Conservation (phyloP, 768 basidiomycete genomes). For the Suillus brevipes region DNA sequence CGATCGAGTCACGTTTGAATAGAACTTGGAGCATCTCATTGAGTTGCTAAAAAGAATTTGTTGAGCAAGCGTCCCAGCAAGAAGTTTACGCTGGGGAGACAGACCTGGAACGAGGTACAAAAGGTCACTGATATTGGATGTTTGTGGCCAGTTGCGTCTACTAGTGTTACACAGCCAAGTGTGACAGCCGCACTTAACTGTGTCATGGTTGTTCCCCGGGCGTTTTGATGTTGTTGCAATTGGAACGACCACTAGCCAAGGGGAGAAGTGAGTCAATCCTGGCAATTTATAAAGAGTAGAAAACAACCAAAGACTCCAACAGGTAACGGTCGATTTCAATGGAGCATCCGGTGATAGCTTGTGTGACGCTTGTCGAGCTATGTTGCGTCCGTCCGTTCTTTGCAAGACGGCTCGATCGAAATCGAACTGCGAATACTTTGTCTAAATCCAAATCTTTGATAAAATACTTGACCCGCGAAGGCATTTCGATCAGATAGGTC, state of each 20-base stretch:
- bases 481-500: background rate
- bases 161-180: slow-evolving; percentile 16
- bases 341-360: background rate
- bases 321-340: background rate
- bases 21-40: slow-evolving; percentile 18
- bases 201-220: background rate
- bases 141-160: slow-evolving; percentile 24
- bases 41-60: slow-evolving; percentile 19
- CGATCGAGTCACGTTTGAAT: slow-evolving; percentile 16
- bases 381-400: background rate
- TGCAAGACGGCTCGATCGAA: background rate
- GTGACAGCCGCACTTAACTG: slow-evolving; percentile 10
- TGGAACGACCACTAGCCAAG: background rate
- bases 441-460: background rate
- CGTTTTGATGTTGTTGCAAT: background rate
- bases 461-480: background rate
- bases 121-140: slow-evolving; percentile 26
- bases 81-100: background rate
- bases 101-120: slow-evolving; percentile 27
- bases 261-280: background rate
- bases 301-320: background rate
- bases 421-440: background rate
- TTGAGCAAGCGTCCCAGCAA: background rate
- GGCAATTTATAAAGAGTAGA: background rate
- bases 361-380: background rate